Conservation (phyloP, 2,329 filamentous ascomycete species). For the Pezicula neosporulosa region DNA sequence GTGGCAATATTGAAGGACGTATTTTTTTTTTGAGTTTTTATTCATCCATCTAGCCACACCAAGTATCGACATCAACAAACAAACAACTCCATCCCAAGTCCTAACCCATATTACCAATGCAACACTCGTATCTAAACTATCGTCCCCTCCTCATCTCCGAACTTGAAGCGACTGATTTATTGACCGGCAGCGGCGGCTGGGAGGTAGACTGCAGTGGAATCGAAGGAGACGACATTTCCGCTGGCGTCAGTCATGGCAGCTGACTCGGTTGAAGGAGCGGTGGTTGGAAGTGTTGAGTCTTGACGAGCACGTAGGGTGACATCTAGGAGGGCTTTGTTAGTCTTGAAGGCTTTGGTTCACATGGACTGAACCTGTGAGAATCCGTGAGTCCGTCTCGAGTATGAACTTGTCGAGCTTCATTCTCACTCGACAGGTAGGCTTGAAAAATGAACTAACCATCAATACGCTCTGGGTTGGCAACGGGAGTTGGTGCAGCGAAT, state of each 20-base stretch:
- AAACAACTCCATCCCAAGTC: too few species aligned
- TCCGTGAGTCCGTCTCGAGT: background rate
- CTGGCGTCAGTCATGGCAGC: constrained; percentile 20
- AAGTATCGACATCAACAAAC: too few species aligned
- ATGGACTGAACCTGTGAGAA: background rate
- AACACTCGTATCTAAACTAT: too few species aligned
- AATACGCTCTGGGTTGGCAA: constrained; percentile 12
- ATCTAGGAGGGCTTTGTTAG: constrained; percentile 6
- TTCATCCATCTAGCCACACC: too few species aligned
- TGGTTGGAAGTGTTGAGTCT: background rate
- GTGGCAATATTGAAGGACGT: too few species aligned
- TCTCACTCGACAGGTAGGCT: background rate
- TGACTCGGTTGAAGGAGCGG: constrained; percentile 8
- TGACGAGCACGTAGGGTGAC: constrained; percentile 8
- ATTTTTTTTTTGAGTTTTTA: too few species aligned
- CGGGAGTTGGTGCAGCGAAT: constrained; percentile 19
- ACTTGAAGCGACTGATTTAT: background rate
- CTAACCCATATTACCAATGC: too few species aligned
- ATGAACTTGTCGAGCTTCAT: background rate
- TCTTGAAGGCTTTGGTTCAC: background rate
- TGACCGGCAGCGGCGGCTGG: too few species aligned
- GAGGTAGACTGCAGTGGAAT: constrained; percentile 15
- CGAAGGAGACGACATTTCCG: constrained; percentile 22
- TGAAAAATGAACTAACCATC: constrained; percentile 14
- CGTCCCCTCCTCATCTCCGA: background rate